Base-by-base conservation (phyloP, 129 eudicot species). In the Solidago caesia region DNA sequence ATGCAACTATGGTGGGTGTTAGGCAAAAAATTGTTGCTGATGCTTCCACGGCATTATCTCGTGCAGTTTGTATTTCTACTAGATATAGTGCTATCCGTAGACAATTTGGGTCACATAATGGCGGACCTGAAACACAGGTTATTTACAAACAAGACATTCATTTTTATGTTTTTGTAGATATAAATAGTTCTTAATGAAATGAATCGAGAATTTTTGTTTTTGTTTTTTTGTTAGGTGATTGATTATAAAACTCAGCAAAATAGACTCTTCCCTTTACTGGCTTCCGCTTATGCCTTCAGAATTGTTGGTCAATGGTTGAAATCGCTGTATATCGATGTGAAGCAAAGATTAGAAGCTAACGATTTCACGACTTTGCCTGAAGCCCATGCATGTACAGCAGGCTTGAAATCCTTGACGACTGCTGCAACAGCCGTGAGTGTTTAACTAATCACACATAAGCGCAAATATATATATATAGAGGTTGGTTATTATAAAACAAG, bases 361-460 rank as follows among this genome's bases (percentile, higher is more conserved):
- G 99, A 94, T 79, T 94, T 91, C 82, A 88, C 99, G 53, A 91
- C 99, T 5, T 81, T 94, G 89, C 97, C 97, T 2, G 99, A 94
- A 84, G 91, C 86, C 74, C 99, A 94, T 77, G 99, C 97, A 11
- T 90, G 97, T 80, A 94, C 99, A 15, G 99, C 99, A 62, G 99
- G 99, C 56, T 80, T 94, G 75, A 94, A 94, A 85, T 91, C 99
- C 53, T 85, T 91, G 91, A 94, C 99, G 27, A 94, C 99, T 44
- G 59, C 97, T 15, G 88, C 79, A 59, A 91, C 99, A 67, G 96
- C 99, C 79, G 99, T 94, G 77, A 83, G 96, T 85, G 49, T 64
- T 44, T 55, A 13, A n/a, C 63, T 60, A 9, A 0, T 45, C 45
- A 10, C 10, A 64, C 5, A 64, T 3, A 12, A 14, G 14, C 5